Evolutionary conservation across 2,329 filamentous ascomycete genomes (phyloP).

Genomic region (Arthrobotrys pseudoclavata): DNA sequence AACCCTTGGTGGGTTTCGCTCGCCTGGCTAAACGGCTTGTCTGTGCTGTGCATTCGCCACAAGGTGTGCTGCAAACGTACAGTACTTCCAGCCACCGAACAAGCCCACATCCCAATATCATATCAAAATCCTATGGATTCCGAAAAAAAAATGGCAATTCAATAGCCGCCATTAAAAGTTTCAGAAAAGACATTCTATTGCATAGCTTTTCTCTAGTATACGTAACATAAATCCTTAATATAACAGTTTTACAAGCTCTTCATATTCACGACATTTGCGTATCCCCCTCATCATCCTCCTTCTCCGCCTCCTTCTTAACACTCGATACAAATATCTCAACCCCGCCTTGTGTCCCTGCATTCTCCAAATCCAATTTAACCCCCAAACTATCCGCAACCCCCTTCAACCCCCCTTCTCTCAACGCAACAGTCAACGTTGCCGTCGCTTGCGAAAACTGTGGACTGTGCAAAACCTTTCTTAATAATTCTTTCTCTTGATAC

Average conservation of each 20-base stretch:
- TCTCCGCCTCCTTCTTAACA: conserved; percentile 82
- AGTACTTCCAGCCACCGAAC: not conserved
- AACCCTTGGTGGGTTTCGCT: conserved; percentile 22
- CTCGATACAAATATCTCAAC: conserved; percentile 93
- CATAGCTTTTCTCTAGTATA: conserved; percentile 27
- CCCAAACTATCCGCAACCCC: conserved; percentile 88
- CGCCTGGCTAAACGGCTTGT: conserved; percentile 48
- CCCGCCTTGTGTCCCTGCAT: conserved; percentile 74
- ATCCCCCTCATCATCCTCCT: conserved; percentile 65
- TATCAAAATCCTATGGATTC: not conserved
- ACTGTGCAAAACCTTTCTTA: conserved; percentile 85
- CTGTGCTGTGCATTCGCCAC: conserved; percentile 39
- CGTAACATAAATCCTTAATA: not conserved
- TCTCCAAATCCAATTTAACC: conserved; percentile 81
- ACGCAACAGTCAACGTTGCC: conserved; percentile 84
- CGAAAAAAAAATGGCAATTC: not conserved
- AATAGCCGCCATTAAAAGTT: not conserved
- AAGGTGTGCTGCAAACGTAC: not conserved
- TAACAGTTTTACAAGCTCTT: too few relatives aligned
- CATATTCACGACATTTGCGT: conserved; percentile 58
- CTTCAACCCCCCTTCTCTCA: conserved; percentile 90
- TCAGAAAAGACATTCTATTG: conserved; percentile 10
- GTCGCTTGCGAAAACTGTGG: conserved; percentile 93
- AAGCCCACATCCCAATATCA: conserved; percentile 8
- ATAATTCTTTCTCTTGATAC: conserved; percentile 83